Percentiles rank a stretch among this genome's conserved stretches.
These are phyloP conservation scores for Microdochium nivale DNA, from an alignment of 2,329 filamentous ascomycete genomes.

Conservation along the genomic window DNA sequence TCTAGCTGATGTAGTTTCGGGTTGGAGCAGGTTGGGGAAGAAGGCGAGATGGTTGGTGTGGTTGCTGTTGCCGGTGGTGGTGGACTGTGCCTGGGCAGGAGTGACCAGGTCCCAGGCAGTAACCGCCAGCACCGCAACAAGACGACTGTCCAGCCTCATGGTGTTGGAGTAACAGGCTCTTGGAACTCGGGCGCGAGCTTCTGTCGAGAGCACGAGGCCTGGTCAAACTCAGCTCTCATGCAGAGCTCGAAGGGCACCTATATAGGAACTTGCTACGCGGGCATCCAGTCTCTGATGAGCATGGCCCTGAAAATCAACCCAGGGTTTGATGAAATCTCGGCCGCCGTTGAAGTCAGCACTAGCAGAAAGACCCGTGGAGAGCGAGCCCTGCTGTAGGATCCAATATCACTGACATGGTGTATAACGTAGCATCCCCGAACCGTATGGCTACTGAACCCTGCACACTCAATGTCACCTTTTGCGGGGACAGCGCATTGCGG, in stretches of 20 bases:
- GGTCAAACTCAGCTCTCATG: background rate
- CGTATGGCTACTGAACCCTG: background rate
- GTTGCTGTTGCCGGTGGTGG: background rate
- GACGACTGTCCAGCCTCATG: background rate
- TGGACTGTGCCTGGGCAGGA: background rate
- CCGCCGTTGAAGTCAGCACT: background rate
- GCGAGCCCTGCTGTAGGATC: background rate
- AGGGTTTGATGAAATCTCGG: background rate
- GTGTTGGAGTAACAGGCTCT: background rate
- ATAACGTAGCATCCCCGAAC: background rate
- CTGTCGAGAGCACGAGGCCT: background rate
- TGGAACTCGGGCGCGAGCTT: background rate
- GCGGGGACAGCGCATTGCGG: too few species aligned
- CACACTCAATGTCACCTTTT: background rate
- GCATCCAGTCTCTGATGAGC: background rate
- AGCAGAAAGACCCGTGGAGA: background rate
- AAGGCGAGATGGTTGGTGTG: background rate
- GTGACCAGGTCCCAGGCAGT: background rate
- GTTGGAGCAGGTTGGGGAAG: background rate
- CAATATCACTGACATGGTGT: background rate
- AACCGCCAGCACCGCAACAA: background rate
- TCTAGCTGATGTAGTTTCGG: background rate
- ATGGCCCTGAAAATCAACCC: background rate
- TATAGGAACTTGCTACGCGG: background rate
- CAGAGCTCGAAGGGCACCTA: background rate